A percentile compares a stretch with the other conserved stretches of the same genome.
Conservation (phyloP, 164 flowering plant genomes). For the Aristolochia contorta region DNA sequence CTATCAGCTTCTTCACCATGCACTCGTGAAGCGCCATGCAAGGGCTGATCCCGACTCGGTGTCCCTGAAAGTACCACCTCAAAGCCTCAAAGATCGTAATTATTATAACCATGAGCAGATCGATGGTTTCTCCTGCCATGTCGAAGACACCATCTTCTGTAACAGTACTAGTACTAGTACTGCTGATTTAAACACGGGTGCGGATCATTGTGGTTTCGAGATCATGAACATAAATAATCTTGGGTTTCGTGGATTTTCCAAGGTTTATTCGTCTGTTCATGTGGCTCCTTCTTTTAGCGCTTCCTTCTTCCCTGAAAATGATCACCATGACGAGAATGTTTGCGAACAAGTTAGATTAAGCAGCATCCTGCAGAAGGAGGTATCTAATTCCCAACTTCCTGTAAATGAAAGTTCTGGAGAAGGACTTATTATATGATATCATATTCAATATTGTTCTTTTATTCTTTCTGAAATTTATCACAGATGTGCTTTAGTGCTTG, state of each 20-base stretch:
- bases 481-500: no score
- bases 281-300: conserved; percentile 51
- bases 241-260: conserved; percentile 17
- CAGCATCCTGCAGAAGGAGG: not conserved
- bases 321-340: conserved; percentile 2
- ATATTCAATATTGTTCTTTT: not conserved
- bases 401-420: not conserved
- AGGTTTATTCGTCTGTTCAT: conserved; percentile 48
- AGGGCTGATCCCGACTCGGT: conserved; percentile 7
- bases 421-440: not conserved
- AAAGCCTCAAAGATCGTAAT: not conserved
- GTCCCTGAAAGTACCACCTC: not conserved
- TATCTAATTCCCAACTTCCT: not conserved
- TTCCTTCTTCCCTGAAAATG: conserved; percentile 7
- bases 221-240: not conserved
- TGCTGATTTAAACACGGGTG: not conserved
- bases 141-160: conserved; percentile 37
- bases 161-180: conserved; percentile 6
- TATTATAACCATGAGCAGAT: no score
- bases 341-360: not conserved
- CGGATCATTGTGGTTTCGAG: not conserved
- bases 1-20: conserved; percentile 32
- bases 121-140: conserved; percentile 15
- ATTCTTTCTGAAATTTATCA: not conserved
- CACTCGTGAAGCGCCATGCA: conserved; percentile 33